Base-by-base conservation (phyloP, 2,329 filamentous ascomycete genomes). In the Fusarium falciforme region DNA sequence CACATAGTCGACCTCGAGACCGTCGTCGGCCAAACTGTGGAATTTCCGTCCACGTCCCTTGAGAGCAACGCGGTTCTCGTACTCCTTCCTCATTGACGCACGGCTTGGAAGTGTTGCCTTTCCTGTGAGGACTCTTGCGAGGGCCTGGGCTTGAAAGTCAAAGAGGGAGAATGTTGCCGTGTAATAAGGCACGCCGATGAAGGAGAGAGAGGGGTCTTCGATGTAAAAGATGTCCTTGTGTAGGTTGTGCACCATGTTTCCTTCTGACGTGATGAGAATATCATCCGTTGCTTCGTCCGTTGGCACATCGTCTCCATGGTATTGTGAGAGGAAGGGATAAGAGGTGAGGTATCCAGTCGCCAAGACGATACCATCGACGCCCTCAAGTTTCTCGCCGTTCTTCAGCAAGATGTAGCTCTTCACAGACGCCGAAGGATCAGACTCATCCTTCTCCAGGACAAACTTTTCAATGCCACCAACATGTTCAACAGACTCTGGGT, bases 221-320 rank as follows among this genome's bases (percentile, higher is more conserved):
- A 93, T 93, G 80, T 93, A 93, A 78, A 92, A 93, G 16, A 93
- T 90, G 77, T 94, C 92, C 67, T 89, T 89, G 83, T 93, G 89
- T 2, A 93, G 83, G 72, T 93, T 93, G 76, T 93, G 92, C 5
- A 86, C 83, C 78, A 90, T 89, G 14, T 85, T 86, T 2, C 92
- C 92, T 52, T 93, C 90, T 0, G 85, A 80, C 0, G 89, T 93
- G 6, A 94, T 88, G 0, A 94, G 82, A 0, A 89, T 80, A 0
- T 79, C 82, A 0, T 89, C 85, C 40, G 86, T 84, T 0, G 90
- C 90, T 1, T 88, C 77, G 2, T 86, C 79, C 0, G 84, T 81
- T 0, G 81, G 60, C 0, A 82, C 49, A 0, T 81, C 82, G 16
- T 84, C 83, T 1, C 80, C 81, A 70, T 84, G 87, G 20, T 87